Evolutionary conservation across 176 grass and related monocot species (phyloP).

Genomic region (Elaeis guineensis): DNA sequence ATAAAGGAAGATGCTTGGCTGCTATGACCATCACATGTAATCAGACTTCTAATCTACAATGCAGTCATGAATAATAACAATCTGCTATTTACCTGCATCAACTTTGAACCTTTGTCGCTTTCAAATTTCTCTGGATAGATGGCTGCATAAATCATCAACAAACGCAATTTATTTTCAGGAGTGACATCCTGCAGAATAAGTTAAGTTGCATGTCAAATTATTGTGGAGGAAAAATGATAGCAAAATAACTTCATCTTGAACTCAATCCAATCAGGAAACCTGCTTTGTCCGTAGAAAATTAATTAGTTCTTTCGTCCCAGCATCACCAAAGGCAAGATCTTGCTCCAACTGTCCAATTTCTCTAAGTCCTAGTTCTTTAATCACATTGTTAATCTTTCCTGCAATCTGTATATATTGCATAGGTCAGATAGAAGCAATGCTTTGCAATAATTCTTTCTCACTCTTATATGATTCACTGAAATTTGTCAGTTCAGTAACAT

Average conservation of each 20-base stretch:
- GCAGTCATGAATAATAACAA: too few relatives aligned
- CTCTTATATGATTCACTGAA: too few relatives aligned
- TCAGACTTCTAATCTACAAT: too few relatives aligned
- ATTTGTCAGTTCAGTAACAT: too few relatives aligned
- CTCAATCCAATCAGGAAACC: conserved; percentile 17
- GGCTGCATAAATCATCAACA: conserved; percentile 79
- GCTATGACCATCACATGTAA: too few relatives aligned
- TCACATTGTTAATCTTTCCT: conserved; percentile 75
- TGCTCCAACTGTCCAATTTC: conserved; percentile 90
- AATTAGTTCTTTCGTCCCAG: conserved; percentile 87
- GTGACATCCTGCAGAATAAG: conserved; percentile 50
- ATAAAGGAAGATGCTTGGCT: too few relatives aligned
- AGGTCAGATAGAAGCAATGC: conserved; percentile 6
- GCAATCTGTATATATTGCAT: conserved; percentile 59
- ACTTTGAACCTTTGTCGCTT: conserved; percentile 66
- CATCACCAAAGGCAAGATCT: conserved; percentile 95
- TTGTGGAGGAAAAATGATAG: too few relatives aligned
- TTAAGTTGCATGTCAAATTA: too few relatives aligned
- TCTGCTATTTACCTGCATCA: conserved; percentile 61
- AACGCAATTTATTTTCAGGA: conserved; percentile 83
- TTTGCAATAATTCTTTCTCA: too few relatives aligned
- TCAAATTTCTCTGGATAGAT: conserved; percentile 83
- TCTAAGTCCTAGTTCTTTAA: conserved; percentile 74
- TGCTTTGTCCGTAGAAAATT: conserved; percentile 80
- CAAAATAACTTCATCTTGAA: too few relatives aligned